Conservation (phyloP, 805 yeast species). For the Zygotorulaspora danielsina region DNA sequence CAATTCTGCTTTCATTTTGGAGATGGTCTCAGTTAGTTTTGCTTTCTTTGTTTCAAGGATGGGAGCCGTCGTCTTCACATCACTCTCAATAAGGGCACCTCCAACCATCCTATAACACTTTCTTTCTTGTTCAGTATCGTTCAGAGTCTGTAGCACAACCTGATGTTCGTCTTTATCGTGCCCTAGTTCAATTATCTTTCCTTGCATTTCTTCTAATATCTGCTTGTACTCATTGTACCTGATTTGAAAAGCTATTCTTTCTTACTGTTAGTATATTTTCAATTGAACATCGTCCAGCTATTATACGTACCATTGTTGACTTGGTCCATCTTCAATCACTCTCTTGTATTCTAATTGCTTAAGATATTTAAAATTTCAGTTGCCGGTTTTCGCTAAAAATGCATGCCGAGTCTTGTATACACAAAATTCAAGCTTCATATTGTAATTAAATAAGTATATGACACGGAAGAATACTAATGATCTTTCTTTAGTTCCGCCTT, state of each 20-base stretch:
- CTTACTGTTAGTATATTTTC: not conserved
- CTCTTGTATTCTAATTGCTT: too few species aligned
- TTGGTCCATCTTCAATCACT: constrained; percentile 16
- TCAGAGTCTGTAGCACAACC: constrained; percentile 57
- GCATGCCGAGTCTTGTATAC: too few species aligned
- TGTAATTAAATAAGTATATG: too few species aligned
- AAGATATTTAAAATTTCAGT: too few species aligned
- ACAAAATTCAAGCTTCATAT: too few species aligned
- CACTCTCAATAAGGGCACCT: constrained; percentile 80
- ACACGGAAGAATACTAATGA: too few species aligned
- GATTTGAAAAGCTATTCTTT: constrained; percentile 40
- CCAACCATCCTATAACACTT: constrained; percentile 92
- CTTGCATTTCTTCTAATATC: constrained; percentile 43
- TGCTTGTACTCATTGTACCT: constrained; percentile 51
- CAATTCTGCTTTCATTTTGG: constrained; percentile 31
- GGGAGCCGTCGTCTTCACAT: constrained; percentile 70
- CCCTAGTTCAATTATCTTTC: constrained; percentile 46
- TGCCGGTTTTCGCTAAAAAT: too few species aligned
- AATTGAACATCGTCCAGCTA: not conserved
- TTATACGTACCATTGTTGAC: constrained; percentile 17
- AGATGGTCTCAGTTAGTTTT: constrained; percentile 38
- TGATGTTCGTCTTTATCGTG: constrained; percentile 46
- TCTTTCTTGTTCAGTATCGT: constrained; percentile 52
- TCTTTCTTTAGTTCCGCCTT: too few species aligned
- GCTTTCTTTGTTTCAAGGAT: constrained; percentile 52